A percentile compares a stretch with the other conserved stretches of the same genome.
Evolutionary conservation across 73 alveolate species (phyloP).

Genomic region (Tetrahymena borealis): DNA sequence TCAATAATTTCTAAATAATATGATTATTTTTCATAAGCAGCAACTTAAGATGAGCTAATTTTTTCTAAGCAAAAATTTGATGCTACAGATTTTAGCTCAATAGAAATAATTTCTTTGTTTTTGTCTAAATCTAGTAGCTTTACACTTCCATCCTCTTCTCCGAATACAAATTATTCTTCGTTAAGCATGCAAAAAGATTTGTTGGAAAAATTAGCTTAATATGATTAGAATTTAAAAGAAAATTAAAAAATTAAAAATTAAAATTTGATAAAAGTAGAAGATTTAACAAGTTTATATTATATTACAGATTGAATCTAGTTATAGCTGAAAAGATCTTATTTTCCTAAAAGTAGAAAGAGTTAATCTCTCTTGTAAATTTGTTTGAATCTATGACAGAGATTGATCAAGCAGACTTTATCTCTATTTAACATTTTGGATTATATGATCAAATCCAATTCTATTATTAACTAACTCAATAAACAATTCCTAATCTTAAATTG

Average conservation of each 20-base stretch:
- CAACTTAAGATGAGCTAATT: not conserved
- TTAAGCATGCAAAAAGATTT: not conserved
- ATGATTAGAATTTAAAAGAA: no score
- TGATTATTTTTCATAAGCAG: not conserved
- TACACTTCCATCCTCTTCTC: not conserved
- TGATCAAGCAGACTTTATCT: not conserved
- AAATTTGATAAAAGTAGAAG: no score
- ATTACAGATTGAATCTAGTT: not conserved
- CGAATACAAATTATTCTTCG: not conserved
- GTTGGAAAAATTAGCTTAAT: not conserved
- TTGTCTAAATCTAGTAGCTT: not conserved
- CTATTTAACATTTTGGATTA: not conserved
- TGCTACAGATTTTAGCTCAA: not conserved
- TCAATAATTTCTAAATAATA: not conserved
- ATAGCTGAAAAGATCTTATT: not conserved
- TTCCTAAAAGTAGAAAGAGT: not conserved
- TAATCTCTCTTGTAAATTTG: not conserved
- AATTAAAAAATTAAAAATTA: no score
- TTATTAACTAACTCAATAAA: not conserved
- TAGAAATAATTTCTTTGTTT: not conserved
- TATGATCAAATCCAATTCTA: not conserved
- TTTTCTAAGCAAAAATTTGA: not conserved
- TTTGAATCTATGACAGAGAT: not conserved
- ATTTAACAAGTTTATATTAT: no score
- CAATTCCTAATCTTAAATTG: not conserved